Base-by-base conservation (phyloP, 106 monocot genomes). In the Gastrodia elata region DNA sequence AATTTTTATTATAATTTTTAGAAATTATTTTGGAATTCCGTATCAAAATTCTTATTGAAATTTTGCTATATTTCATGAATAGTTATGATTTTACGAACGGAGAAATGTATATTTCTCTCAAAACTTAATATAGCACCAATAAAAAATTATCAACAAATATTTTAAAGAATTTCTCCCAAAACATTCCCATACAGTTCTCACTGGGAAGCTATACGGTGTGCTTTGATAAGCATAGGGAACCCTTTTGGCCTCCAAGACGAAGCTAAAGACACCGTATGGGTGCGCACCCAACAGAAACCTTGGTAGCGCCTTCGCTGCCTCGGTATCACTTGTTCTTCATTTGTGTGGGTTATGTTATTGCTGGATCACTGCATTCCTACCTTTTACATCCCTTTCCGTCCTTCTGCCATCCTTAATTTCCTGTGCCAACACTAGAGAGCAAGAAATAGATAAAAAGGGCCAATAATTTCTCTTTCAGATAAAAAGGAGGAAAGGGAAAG, bases 231-330 rank as follows among this genome's bases (percentile, higher is more conserved):
- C n/a, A n/a, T n/a, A n/a, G n/a, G n/a, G n/a, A n/a, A n/a, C n/a
- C n/a, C 61, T 32, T 30, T 3, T 9, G 27, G 10, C 61, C 61
- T 61, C 32, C 61, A 61, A 32, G 11, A 32, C 28, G 67, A 67
- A 34, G 67, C 67, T 37, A 37, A 67, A 7, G 18, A 20, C 3
- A 20, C 67, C 67, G 30, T 13, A 3, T 22, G 52, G 61, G 61
- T 32, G 61, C 7, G 0, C 10, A 26, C 26, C 61, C 61, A 26
- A 32, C 28, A 9, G 2, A 2, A 26, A 15, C 15, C 7, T 37
- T 4, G 37, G 67, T 36, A 36, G 67, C 67, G n/a, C 67, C 37
- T 67, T 67, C 67, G 36, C 67, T 37, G 35, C 67, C 67, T n/a
- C 20, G 37, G 20, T 67, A 36, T 67, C 37, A 37, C 67, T 33